Conservation (phyloP, 2,329 filamentous ascomycete species). For the Magnaporthales sp. region DNA sequence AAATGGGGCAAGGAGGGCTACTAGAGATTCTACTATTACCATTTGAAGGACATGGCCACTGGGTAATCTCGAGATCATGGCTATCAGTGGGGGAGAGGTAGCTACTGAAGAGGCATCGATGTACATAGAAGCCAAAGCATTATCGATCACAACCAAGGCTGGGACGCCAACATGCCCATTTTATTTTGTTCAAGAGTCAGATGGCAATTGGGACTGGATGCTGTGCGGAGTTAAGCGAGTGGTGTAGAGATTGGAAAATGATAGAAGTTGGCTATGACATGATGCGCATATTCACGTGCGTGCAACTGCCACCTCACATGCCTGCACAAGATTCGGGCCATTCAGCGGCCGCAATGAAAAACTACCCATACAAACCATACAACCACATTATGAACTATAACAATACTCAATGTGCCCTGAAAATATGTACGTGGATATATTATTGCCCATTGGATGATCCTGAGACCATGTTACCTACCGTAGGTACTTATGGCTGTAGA, state of each 20-base stretch:
- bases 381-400: background rate
- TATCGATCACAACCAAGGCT: background rate
- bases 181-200: background rate
- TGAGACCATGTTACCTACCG: background rate
- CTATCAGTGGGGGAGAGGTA: background rate
- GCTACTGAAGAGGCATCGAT: background rate
- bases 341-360: background rate
- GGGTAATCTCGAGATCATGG: background rate
- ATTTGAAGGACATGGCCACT: background rate
- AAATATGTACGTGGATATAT: too few relatives aligned
- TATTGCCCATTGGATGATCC: background rate
- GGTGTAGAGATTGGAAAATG: background rate
- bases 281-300: background rate
- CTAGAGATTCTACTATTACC: slow-evolving; percentile 27
- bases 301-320: background rate
- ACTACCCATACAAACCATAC: background rate
- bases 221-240: background rate
- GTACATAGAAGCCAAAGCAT: background rate
- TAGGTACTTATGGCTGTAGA: background rate
- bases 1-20: slow-evolving; percentile 99
- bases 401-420: too few relatives aligned
- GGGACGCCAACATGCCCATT: background rate
- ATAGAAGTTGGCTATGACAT: background rate
- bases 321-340: background rate
- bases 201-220: background rate